These are phyloP conservation scores for Xylaria sp. DNA, from an alignment of 2,329 filamentous ascomycete species.

Conservation along the genomic window DNA sequence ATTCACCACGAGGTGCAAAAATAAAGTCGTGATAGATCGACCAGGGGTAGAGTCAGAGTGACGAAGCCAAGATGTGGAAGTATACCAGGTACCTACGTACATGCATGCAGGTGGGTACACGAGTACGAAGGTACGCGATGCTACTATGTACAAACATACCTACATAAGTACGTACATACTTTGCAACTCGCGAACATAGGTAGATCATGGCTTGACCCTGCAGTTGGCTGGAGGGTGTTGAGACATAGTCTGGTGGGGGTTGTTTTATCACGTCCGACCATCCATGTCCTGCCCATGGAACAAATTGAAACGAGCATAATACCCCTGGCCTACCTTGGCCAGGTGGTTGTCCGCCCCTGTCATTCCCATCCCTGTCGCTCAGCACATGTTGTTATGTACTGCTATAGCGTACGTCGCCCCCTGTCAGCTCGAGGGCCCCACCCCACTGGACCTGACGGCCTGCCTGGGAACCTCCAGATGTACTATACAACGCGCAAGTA, in stretches of 20 bases:
- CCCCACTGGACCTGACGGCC: neutral
- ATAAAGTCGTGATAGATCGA: constrained; percentile 44
- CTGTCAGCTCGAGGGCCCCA: neutral
- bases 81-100: constrained; percentile 4
- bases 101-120: constrained; percentile 8
- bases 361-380: constrained; percentile 30
- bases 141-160: too few species aligned
- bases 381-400: constrained; percentile 34
- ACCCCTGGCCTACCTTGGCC: constrained; percentile 40
- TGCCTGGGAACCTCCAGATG: constrained; percentile 29
- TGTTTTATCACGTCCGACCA: constrained; percentile 29
- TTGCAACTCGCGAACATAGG: constrained; percentile 22
- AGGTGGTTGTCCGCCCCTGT: constrained; percentile 23
- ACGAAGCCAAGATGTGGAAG: constrained; percentile 33
- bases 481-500: constrained; percentile 44
- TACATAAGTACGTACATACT: too few species aligned
- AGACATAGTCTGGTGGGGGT: constrained; percentile 14
- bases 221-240: constrained; percentile 18
- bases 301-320: constrained; percentile 50
- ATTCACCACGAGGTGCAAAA: constrained; percentile 45
- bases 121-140: constrained; percentile 20
- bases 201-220: constrained; percentile 34
- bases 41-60: constrained; percentile 40
- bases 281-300: too few species aligned
- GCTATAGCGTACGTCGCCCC: constrained; percentile 4